Base-by-base conservation (phyloP, 352 stramenopile genomes). In the Pythium phragmiticola region DNA sequence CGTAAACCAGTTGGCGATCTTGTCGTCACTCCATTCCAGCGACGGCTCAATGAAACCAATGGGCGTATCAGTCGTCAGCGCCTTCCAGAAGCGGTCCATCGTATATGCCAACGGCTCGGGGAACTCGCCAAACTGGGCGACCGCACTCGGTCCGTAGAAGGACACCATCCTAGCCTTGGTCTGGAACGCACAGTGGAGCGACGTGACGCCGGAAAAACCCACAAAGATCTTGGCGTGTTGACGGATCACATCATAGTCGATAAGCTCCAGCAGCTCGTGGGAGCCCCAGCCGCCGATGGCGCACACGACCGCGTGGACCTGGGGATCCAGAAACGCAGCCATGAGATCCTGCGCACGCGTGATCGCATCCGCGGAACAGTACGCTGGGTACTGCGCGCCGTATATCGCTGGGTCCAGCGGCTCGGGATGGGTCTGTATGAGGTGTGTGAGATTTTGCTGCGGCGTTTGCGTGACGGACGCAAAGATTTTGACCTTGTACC, bases 111-210 rank as follows among this genome's bases (percentile, higher is more conserved):
- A 36, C 8, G 77, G 72, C 52, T n/a, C 19, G 7, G 75, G 77
- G 50, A 87, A 90, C 45, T 86, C 77, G n/a, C 77, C 78, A 16
- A 88, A 88, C 36, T 87, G 77, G 39, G 63, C 65, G 12, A 90
- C 28, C 7, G 76, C 78, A 4, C 71, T 81, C 13, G 78, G 77
- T 0, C 81, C 81, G 69, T 87, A 88, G 74, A 88, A 90, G 28
- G 73, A 75, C 30, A 77, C 79, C 11, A 90, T 63, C 6, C 69
- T 16, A 1, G 74, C 64, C 39, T 79, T 71, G 8, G 72, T 37
- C 41, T 77, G 80, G 11, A 90, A 49, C 36, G 81, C 81, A 7
- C 82, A 63, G 64, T 88, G 78, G 33, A 88, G 58, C 48, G 26
- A 30, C 26, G 26, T 30, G 26, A 30, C 80, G 52, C 88, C 77